Percentiles rank a stretch among this genome's conserved stretches.
These are phyloP conservation scores for Picea engelmannii DNA, from an alignment of 83 land plant species.

Conservation along the genomic window DNA sequence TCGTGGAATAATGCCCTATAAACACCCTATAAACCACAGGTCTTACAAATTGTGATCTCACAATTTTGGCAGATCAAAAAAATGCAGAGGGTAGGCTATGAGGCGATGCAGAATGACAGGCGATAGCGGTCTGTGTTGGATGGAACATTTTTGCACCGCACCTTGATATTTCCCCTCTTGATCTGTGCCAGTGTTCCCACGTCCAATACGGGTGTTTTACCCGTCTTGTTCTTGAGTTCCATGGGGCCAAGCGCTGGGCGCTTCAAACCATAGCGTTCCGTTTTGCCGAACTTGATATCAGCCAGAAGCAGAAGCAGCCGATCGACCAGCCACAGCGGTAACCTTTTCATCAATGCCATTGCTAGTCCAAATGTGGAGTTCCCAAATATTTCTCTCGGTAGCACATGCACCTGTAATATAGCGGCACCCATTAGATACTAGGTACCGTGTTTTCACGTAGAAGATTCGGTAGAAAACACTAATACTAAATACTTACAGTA, in stretches of 20 bases:
- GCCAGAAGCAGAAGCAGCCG: constrained; percentile 45
- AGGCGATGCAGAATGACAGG: no score
- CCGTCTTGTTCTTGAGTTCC: constrained; percentile 55
- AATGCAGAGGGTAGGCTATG: no score
- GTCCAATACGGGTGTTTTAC: constrained; percentile 49
- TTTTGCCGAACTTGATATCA: constrained; percentile 39
- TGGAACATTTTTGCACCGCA: constrained; percentile 21
- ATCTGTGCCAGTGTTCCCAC: constrained; percentile 39
- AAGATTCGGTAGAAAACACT: not conserved
- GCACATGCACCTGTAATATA: constrained; percentile 58
- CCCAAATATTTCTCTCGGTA: constrained; percentile 74
- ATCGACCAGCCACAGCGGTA: constrained; percentile 56
- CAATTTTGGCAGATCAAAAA: no score
- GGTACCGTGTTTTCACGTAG: not conserved
- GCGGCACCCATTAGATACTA: not conserved
- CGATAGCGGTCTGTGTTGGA: no score
- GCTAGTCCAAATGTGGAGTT: constrained; percentile 60
- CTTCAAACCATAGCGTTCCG: constrained; percentile 44
- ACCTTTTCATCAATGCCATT: constrained; percentile 55
- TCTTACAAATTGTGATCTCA: no score
- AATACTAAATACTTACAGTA: constrained; percentile 42
- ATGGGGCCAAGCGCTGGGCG: constrained; percentile 66
- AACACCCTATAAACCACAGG: no score
- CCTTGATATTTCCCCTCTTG: constrained; percentile 41
- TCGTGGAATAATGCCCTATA: no score